Evolutionary conservation across 2,329 filamentous ascomycete genomes (phyloP), one percentile per base, ranked within the genome.

Genomic region (Colletotrichum tanaceti): DNA sequence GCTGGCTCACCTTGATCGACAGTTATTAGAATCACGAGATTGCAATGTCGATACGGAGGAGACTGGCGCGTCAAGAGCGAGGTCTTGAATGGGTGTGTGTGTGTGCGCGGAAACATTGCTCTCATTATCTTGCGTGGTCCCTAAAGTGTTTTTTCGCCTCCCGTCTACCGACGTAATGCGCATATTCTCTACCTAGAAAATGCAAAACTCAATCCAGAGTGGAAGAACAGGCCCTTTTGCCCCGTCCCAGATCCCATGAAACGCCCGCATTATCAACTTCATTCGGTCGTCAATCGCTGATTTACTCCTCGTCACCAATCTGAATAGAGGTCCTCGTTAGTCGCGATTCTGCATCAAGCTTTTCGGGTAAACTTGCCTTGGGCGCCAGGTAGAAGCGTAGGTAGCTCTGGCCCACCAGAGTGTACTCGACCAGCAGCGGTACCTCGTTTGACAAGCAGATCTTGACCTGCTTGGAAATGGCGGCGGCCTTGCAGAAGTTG

Each of bases 401-500:
- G 81, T 96, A 96, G 81, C 93, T 96, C 84, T 89, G 93, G 73
- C 92, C 91, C 63, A 86, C 86, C 70, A 98, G 83, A 63, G 84
- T 85, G 82, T 98, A 99, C 85, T 99, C 96, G 52, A 99, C 96
- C 75, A 98, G 86, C 73, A 99, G 89, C 35, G 96, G 96, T 59
- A 99, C 95, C 83, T 99, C 96, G 81, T 94, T 94, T 61, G 95
- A 98, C 74, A 99, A 87, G 83, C 92, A 97, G 75, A 99, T 90
- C 84, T 92, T 96, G 81, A 99, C 97, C 73, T 88, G 86, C 74
- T 81, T 84, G 46, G 94, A 95, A 70, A 99, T 86, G 61, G 89
- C 90, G 72, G 93, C 92, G 41, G 97, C 97, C 86, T 99, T 99
- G 92, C 96, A 98, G 86, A 99, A 99, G 88, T 98, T 98, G 87